These are phyloP conservation scores for Rubus idaeus DNA, from an alignment of 306 rosid genomes.

Conservation along the genomic window DNA sequence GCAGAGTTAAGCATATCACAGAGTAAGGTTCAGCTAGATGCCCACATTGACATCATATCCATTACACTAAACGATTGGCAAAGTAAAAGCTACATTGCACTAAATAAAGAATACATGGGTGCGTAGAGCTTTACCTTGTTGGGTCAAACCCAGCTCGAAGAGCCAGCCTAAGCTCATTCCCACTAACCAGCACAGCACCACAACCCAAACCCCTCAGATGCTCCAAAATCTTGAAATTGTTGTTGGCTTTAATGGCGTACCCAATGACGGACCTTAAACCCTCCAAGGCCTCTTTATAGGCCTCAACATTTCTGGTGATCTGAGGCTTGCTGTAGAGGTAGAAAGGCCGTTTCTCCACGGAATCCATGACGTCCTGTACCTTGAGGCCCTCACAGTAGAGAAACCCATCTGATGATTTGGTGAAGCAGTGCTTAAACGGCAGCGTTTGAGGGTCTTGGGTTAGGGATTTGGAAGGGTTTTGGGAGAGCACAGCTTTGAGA, in stretches of 20 bases:
- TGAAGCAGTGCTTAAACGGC: slow-evolving; percentile 67
- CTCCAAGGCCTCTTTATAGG: slow-evolving; percentile 75
- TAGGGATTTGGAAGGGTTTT: slow-evolving; percentile 40
- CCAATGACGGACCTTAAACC: slow-evolving; percentile 76
- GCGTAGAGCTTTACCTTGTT: slow-evolving; percentile 45
- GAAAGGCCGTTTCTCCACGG: slow-evolving; percentile 85
- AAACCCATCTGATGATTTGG: slow-evolving; percentile 78
- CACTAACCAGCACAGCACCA: slow-evolving; percentile 98
- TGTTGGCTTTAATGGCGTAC: slow-evolving; percentile 91
- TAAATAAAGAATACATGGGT: not conserved
- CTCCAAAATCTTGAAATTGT: slow-evolving; percentile 82
- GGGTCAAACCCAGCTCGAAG: slow-evolving; percentile 88
- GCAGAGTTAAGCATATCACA: not conserved
- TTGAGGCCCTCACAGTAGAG: slow-evolving; percentile 63
- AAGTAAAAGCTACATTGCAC: not conserved
- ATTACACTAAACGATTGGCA: not conserved
- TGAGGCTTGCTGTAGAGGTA: slow-evolving; percentile 89
- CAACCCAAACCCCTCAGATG: slow-evolving; percentile 84
- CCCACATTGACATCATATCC: too few relatives aligned
- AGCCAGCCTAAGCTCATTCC: slow-evolving; percentile 81
- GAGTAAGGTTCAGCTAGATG: not conserved
- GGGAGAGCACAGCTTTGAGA: slow-evolving; percentile 65
- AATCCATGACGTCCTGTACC: slow-evolving; percentile 83
- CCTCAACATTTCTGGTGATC: slow-evolving; percentile 78
- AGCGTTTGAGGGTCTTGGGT: slow-evolving; percentile 28